These are phyloP conservation scores for Ramaria sp. DNA, from an alignment of 768 basidiomycete genomes.

Conservation along the genomic window DNA sequence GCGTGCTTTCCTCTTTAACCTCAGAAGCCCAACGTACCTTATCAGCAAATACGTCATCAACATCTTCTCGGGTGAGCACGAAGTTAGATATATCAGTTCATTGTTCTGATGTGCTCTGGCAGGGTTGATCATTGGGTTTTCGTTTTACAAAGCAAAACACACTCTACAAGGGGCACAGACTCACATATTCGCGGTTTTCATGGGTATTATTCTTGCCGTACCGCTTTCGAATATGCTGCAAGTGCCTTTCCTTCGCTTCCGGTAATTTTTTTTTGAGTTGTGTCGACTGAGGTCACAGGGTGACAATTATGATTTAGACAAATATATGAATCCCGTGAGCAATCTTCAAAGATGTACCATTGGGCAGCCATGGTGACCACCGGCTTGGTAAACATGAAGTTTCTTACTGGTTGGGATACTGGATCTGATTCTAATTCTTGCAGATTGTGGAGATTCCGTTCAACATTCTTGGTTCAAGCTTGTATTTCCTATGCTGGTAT, in stretches of 20 bases:
- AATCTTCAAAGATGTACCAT: constrained; percentile 7
- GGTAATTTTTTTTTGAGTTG: constrained; percentile 24
- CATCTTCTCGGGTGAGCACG: constrained; percentile 4
- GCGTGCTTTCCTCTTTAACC: constrained; percentile 36
- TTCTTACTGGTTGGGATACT: background rate
- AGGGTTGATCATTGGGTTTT: constrained; percentile 38
- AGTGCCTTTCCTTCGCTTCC: constrained; percentile 45
- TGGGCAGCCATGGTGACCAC: constrained; percentile 7
- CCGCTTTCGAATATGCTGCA: constrained; percentile 47
- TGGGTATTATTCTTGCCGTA: constrained; percentile 32
- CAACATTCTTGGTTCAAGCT: constrained; percentile 44
- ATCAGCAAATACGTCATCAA: constrained; percentile 33
- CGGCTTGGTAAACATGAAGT: background rate
- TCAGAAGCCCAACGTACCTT: constrained; percentile 48
- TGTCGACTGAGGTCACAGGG: background rate
- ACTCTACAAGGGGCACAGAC: constrained; percentile 51
- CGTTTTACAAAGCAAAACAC: constrained; percentile 47
- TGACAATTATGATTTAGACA: background rate
- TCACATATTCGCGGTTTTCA: constrained; percentile 41
- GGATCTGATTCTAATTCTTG: background rate
- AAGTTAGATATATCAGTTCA: background rate
- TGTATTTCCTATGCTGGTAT: constrained; percentile 61
- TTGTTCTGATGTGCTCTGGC: constrained; percentile 17
- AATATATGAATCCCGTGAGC: constrained; percentile 7
- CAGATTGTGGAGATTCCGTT: constrained; percentile 44